Base-by-base conservation (phyloP, 2,329 filamentous ascomycete genomes). In the Teratosphaeria destructans region DNA sequence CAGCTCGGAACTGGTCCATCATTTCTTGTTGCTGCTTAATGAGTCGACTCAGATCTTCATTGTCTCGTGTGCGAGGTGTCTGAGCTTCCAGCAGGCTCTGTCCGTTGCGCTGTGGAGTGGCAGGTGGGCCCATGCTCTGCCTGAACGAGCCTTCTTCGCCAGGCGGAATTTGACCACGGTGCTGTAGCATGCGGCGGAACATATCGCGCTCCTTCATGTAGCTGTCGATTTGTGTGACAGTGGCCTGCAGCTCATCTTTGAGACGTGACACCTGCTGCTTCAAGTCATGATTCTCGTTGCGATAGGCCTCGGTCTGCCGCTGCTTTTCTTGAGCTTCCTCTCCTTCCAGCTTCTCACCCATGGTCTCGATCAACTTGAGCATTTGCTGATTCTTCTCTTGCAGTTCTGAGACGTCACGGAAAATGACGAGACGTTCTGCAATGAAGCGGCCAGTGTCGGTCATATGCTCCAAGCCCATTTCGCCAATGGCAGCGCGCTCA, bases 191-290 rank as follows among this genome's bases (percentile, higher is more conserved):
- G 57, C 92, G 90, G 26, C 93, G 86, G 85, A 96, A 97, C 84
- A 96, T 96, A 71, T 99, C 93, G 63, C 94, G 87, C 76, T 99
- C 94, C 68, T 91, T 90, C 71, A 94, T 90, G 73, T 95, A 96
- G 72, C 90, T 95, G 77, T 96, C 90, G 64, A 91, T 89, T 60
- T 92, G 89, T 34, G 88, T 85, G 52, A 88, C 85, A 65, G 96
- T 86, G 12, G 88, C 88, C 65, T 87, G 84, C 57, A 95, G 84
- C 71, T 96, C 91, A 64, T 96, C 93, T 60, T 90, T 85, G 73
- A 86, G 93, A 73, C 88, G 85, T 65, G 87, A 82, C 27, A 95
- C 81, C 64, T 90, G 85, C 57, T 86, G 83, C 63, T 89, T 81
- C 35, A 94, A 77, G 54, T 81, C 82, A 65, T 87, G 83, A n/a